phyloP scores from a whole-genome alignment of 2,329 filamentous ascomycete species.

The Trichophyton verrucosum region DNA sequence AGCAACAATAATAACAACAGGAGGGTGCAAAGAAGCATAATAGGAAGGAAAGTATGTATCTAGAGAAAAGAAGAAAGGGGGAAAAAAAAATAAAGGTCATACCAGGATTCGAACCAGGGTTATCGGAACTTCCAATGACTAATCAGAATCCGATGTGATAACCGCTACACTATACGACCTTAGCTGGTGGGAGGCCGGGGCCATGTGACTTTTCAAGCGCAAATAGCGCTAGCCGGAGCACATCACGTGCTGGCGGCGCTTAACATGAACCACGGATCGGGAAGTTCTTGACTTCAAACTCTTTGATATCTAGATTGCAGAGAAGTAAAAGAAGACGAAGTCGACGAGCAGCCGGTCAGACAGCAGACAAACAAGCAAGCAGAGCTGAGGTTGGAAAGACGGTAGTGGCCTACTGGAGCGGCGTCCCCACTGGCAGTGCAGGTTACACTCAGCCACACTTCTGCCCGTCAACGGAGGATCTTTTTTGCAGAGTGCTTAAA shows the following conservation, averaged over 20 bases:
- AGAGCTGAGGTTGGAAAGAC: neutral
- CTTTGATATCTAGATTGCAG: neutral
- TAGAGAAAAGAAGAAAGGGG: neutral
- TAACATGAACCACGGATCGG: neutral
- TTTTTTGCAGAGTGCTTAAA: conserved; percentile 1
- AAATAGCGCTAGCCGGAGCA: too few relatives aligned
- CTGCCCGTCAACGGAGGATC: neutral
- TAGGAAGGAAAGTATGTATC: neutral
- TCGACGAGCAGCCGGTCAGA: neutral
- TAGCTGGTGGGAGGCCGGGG: neutral
- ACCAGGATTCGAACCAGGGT: conserved; percentile 4
- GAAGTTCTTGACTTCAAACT: conserved; percentile 2
- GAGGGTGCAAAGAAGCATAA: too few relatives aligned
- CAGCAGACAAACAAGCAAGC: neutral
- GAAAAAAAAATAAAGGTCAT: neutral
- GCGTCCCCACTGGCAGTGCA: neutral
- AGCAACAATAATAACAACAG: too few relatives aligned
- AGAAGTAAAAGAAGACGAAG: neutral
- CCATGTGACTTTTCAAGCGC: neutral
- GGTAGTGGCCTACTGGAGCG: neutral
- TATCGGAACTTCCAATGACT: conserved; percentile 1
- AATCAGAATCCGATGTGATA: conserved; percentile 5
- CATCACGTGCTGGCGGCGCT: neutral
- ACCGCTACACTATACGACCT: conserved; percentile 4
- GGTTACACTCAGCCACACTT: neutral